Evolutionary conservation across 2,329 filamentous ascomycete genomes (phyloP).

Genomic region (Fragosphaeria purpurea): DNA sequence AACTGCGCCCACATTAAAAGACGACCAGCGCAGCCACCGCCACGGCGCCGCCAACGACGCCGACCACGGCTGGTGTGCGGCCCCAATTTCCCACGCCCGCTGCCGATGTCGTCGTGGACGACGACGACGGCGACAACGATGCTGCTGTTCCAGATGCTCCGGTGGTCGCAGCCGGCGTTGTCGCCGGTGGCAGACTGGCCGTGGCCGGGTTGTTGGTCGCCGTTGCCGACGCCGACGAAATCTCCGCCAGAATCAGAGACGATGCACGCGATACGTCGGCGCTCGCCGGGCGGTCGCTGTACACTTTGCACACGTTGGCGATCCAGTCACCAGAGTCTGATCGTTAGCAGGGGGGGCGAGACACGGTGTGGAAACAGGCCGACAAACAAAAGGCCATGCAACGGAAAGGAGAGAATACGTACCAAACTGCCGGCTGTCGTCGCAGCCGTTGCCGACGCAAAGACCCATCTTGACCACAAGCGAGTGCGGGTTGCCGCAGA

Average conservation of each 20-base stretch:
- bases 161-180: neutral
- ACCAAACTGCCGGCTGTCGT: constrained; percentile 9
- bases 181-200: constrained; percentile 1
- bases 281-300: constrained; percentile 1
- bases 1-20: no score
- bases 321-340: constrained; percentile 13
- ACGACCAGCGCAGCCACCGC: no score
- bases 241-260: constrained; percentile 5
- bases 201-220: constrained; percentile 12
- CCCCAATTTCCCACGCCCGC: no score
- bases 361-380: neutral
- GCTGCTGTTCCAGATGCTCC: neutral
- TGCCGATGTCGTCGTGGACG: no score
- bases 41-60: no score
- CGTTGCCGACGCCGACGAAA: constrained; percentile 9
- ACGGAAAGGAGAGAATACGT: neutral
- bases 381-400: neutral
- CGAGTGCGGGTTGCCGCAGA: constrained; percentile 15
- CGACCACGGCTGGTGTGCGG: no score
- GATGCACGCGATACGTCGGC: constrained; percentile 9
- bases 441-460: constrained; percentile 12
- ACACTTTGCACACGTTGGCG: constrained; percentile 11
- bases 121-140: no score
- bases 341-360: neutral
- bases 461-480: constrained; percentile 16